These are phyloP conservation scores for Sphaerulina vaccinii DNA, from an alignment of 2,329 filamentous ascomycete species.

Conservation along the genomic window DNA sequence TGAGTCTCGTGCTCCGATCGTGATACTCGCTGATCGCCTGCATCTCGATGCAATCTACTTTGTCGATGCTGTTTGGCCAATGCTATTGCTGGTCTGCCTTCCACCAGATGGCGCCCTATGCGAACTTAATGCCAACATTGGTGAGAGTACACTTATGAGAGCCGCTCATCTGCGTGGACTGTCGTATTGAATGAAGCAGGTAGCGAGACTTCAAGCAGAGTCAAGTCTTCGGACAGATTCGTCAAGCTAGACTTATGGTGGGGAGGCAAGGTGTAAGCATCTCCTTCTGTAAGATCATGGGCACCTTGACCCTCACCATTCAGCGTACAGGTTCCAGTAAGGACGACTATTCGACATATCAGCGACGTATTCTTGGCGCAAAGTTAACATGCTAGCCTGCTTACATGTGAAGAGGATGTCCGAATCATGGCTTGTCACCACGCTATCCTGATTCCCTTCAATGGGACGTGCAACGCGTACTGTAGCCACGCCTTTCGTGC, in stretches of 20 bases:
- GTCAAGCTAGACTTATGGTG: conserved; percentile 7
- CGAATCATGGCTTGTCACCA: conserved; percentile 13
- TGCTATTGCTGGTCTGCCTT: too few species aligned
- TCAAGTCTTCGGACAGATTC: conserved; percentile 13
- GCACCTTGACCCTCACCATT: conserved; percentile 8
- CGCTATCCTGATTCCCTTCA: background rate
- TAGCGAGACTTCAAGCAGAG: conserved; percentile 17
- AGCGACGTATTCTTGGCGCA: background rate
- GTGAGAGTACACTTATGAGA: too few species aligned
- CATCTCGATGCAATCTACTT: too few species aligned
- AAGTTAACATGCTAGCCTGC: background rate
- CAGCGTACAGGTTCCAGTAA: conserved; percentile 14
- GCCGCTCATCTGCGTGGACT: background rate
- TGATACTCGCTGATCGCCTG: too few species aligned
- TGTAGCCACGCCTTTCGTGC: conserved; percentile 17
- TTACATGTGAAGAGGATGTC: conserved; percentile 21
- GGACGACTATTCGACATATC: too few species aligned
- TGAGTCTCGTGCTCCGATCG: too few species aligned
- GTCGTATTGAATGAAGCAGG: conserved; percentile 16
- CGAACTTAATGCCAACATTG: too few species aligned
- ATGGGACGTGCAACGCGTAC: conserved; percentile 11
- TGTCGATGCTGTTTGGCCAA: too few species aligned
- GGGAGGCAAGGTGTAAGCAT: conserved; percentile 20
- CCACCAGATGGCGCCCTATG: too few species aligned
- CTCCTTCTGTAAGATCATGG: conserved; percentile 11